Base-by-base conservation (phyloP, 352 stramenopile genomes). In the Achlya hypogyna region DNA sequence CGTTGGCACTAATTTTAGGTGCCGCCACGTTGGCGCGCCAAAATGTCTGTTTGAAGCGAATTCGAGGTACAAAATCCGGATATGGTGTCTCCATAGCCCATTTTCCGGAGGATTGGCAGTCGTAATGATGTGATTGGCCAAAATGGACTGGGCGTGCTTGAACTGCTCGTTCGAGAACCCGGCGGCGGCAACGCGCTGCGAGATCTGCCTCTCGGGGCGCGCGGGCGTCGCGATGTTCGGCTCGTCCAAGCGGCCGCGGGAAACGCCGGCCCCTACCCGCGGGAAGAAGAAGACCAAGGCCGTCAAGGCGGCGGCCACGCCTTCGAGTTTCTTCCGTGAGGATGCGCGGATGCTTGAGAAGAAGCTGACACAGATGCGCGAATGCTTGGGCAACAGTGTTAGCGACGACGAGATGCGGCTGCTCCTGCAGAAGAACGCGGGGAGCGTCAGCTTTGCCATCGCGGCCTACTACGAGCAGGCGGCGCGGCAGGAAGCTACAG, bases 141-240 rank as follows among this genome's bases (percentile, higher is more conserved):
- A 3, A 8, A 67, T 67, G 60, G 60, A 58, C 25, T 94, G 85
- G 85, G 82, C 68, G 70, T 94, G 85, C 69, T 63, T 72, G 45
- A 76, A 74, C 47, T 94, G 85, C 70, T 92, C 85, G 53, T 91
- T 84, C 69, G 75, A 88, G 74, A 94, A 94, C 58, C 74, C 69
- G 6, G 40, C 51, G 8, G 25, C 4, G 1, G 51, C 53, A 23
- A n/a, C n/a, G 3, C 72, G 73, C 62, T 94, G 85, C 63, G 73
- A 65, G 23, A 88, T 92, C 53, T 94, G 85, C 63, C 29, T 73
- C 31, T 65, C 65, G 35, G 8, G 29, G 6, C 27, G 38, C 27
- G 38, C 71, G 20, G 25, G 59, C 32, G 22, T 59, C 14, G 22
- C 16, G 22, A 9, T 40, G 16, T 32, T 32, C 38, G 38, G 34